Evolutionary conservation across 2,329 filamentous ascomycete genomes (phyloP).

Genomic region (Zarea fungicola): DNA sequence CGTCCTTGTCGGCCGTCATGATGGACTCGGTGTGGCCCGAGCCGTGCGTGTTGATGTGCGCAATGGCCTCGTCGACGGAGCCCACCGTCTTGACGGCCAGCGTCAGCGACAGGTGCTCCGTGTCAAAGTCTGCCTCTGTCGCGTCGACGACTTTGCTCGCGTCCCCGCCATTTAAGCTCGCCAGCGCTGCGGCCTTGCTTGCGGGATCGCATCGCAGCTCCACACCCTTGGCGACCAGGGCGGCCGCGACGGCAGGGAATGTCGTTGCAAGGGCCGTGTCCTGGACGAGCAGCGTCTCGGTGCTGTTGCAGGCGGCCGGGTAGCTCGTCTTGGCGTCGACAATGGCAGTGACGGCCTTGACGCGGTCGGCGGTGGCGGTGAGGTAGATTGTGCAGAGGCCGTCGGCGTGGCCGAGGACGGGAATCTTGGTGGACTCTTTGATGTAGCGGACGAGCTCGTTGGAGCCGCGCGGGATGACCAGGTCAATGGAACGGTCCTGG

Average conservation of each 20-base stretch:
- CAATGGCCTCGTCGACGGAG: conserved; percentile 64
- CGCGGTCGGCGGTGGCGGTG: conserved; percentile 67
- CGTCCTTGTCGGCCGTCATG: conserved; percentile 61
- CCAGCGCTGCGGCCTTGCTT: conserved; percentile 59
- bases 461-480: conserved; percentile 87
- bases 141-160: conserved; percentile 47
- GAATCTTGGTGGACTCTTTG: conserved; percentile 87
- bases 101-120: conserved; percentile 81
- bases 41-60: conserved; percentile 86
- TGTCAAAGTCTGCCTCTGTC: conserved; percentile 68
- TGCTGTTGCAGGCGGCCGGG: conserved; percentile 87
- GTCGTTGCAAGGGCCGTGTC: conserved; percentile 60
- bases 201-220: conserved; percentile 71
- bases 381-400: conserved; percentile 87
- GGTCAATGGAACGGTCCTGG: conserved; percentile 82
- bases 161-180: conserved; percentile 28
- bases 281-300: conserved; percentile 89
- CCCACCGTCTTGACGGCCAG: conserved; percentile 78
- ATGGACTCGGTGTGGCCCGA: conserved; percentile 95
- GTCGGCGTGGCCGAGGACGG: conserved; percentile 92
- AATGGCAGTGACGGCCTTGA: conserved; percentile 69
- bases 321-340: conserved; percentile 93
- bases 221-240: conserved; percentile 72
- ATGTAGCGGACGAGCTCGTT: conserved; percentile 89
- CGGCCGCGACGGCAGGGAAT: conserved; percentile 67